These are phyloP conservation scores for Avena eriantha DNA, from an alignment of 176 grass and related monocot genomes.

Conservation along the genomic window DNA sequence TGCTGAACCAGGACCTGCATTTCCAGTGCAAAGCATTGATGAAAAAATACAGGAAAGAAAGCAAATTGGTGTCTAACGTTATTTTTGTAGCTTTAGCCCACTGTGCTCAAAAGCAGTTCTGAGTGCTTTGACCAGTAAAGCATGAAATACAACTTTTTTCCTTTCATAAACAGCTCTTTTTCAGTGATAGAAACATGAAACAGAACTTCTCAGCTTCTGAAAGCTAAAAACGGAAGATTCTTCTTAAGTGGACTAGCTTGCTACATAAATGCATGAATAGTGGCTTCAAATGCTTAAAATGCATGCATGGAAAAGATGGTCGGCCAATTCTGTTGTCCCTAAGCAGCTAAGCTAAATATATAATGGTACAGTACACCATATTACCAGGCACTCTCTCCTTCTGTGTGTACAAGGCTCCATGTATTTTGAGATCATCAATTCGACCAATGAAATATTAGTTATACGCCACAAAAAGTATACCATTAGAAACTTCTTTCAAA, in stretches of 20 bases:
- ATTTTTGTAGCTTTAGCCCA: slow-evolving; percentile 19
- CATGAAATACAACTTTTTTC: slow-evolving; percentile 18
- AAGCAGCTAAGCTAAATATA: slow-evolving; percentile 15
- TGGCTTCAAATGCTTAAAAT: slow-evolving; percentile 40
- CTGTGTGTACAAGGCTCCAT: background rate
- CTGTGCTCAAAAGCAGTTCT: slow-evolving; percentile 27
- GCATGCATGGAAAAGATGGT: slow-evolving; percentile 33
- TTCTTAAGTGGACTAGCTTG: slow-evolving; percentile 23
- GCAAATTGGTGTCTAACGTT: background rate
- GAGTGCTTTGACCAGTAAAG: slow-evolving; percentile 17
- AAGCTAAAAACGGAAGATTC: slow-evolving; percentile 37
- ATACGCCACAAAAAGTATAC: background rate
- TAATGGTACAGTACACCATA: slow-evolving; percentile 12
- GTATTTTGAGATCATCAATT: background rate
- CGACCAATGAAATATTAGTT: background rate
- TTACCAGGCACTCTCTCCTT: background rate
- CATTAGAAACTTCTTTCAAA: slow-evolving; percentile 1
- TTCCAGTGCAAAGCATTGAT: slow-evolving; percentile 46
- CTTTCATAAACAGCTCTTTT: slow-evolving; percentile 28
- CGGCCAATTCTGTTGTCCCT: background rate
- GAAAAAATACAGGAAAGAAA: background rate
- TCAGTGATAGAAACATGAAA: slow-evolving; percentile 12
- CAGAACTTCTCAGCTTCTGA: slow-evolving; percentile 28
- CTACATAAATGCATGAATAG: background rate
- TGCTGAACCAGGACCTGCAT: slow-evolving; percentile 57